Evolutionary conservation across 805 yeast genomes (phyloP).

Genomic region (Spathaspora sp.): DNA sequence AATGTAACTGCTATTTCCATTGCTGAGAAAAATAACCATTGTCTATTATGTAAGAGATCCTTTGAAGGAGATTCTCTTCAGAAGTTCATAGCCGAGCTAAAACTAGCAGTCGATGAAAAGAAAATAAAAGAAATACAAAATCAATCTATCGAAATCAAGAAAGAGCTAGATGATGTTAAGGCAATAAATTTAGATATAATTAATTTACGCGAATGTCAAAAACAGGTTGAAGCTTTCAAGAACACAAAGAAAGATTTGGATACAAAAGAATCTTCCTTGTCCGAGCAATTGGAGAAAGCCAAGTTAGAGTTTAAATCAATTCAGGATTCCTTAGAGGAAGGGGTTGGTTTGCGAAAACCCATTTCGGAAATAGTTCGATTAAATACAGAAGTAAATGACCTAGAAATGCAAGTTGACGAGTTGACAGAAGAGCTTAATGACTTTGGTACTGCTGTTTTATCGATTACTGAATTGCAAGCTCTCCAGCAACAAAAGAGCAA

Average conservation of each 20-base stretch:
- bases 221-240: constrained; percentile 11
- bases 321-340: constrained; percentile 9
- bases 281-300: constrained; percentile 5
- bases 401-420: constrained; percentile 21
- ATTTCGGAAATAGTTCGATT: constrained; percentile 33
- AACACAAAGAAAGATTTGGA: constrained; percentile 1
- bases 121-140: constrained; percentile 23
- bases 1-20: constrained; percentile 64
- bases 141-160: constrained; percentile 26
- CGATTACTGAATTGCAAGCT: constrained; percentile 46
- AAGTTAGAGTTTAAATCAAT: constrained; percentile 9
- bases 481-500: constrained; percentile 33
- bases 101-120: constrained; percentile 24
- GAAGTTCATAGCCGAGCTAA: constrained; percentile 23
- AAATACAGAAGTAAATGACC: constrained; percentile 22
- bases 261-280: neutral
- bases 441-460: constrained; percentile 31
- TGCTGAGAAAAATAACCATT: constrained; percentile 55
- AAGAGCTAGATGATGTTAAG: constrained; percentile 28
- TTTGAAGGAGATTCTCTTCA: constrained; percentile 45
- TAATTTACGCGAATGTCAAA: constrained; percentile 19
- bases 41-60: constrained; percentile 69
- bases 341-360: constrained; percentile 16
- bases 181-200: constrained; percentile 26
- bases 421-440: constrained; percentile 32